Evolutionary conservation across 495 filamentous ascomycete genomes (phyloP).

Genomic region (Chaetomium fimeti): DNA sequence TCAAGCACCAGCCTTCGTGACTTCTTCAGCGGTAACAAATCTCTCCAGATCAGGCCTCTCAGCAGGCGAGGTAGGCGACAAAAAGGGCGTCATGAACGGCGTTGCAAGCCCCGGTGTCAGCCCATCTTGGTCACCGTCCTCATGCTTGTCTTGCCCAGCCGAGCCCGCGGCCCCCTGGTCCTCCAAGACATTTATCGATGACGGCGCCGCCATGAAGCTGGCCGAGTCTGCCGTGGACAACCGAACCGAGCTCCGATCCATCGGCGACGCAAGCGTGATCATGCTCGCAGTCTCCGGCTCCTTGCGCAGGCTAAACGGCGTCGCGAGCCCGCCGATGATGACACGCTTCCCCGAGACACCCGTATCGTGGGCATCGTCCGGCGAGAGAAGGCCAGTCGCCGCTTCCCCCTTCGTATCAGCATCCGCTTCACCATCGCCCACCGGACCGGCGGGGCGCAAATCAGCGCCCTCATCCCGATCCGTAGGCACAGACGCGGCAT

Average conservation of each 20-base stretch:
- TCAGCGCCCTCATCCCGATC: conserved; percentile 33
- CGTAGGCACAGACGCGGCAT: conserved; percentile 2
- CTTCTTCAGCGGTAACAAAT: conserved; percentile 44
- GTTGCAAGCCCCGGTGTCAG: conserved; percentile 2
- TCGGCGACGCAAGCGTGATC: conserved; percentile 47
- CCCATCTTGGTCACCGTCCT: neutral
- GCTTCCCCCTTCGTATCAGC: neutral
- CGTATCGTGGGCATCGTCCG: conserved; percentile 32
- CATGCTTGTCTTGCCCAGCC: neutral
- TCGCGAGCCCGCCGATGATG: conserved; percentile 49
- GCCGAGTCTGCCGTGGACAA: conserved; percentile 11
- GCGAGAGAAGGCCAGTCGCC: conserved; percentile 21
- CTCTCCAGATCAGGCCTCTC: conserved; percentile 42
- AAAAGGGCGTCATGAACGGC: conserved; percentile 6
- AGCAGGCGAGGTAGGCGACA: conserved; percentile 16
- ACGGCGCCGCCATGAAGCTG: neutral
- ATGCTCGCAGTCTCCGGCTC: conserved; percentile 55
- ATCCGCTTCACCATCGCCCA: conserved; percentile 1
- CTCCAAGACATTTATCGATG: neutral
- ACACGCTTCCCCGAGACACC: conserved; percentile 49
- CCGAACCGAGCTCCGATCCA: conserved; percentile 27
- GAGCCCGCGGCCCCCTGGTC: neutral
- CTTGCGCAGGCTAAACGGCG: conserved; percentile 50
- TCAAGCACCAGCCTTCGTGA: conserved; percentile 24
- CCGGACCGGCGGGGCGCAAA: conserved; percentile 13